Percentiles rank a stretch among this genome's conserved stretches.
Evolutionary conservation across 441 rosid species (phyloP).

Genomic region (Pelargonium cotyledonis): DNA sequence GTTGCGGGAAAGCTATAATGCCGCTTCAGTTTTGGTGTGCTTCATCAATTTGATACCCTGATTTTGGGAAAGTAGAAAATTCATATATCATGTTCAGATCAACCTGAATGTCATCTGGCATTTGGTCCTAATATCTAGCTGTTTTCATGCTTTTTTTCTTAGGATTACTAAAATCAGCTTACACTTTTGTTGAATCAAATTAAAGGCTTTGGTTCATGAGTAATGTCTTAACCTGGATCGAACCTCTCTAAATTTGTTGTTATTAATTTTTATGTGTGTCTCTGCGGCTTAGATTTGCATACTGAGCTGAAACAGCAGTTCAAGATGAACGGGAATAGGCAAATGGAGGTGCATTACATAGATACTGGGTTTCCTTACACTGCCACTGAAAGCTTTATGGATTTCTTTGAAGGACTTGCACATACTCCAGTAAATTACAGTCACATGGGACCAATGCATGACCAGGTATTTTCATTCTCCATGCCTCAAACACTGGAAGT

Average conservation of each 20-base stretch:
- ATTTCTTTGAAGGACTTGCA: conserved; percentile 41
- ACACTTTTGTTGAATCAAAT: not conserved
- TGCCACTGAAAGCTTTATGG: conserved; percentile 39
- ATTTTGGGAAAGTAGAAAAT: not conserved
- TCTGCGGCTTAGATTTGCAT: not conserved
- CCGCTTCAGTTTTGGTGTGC: not conserved
- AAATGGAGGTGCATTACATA: conserved; percentile 43
- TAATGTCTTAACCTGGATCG: not conserved
- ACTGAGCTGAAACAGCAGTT: conserved; percentile 7
- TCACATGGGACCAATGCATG: conserved; percentile 34
- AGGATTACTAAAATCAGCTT: no score
- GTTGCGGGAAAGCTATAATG: not conserved
- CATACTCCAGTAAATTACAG: conserved; percentile 34
- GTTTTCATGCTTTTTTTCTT: no score
- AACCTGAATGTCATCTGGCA: not conserved
- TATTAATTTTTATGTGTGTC: not conserved
- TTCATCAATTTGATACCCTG: not conserved
- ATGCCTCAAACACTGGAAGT: not conserved
- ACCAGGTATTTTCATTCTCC: conserved; percentile 35
- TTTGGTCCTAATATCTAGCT: not conserved
- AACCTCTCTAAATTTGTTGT: not conserved
- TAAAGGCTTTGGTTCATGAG: not conserved
- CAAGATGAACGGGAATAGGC: conserved; percentile 44
- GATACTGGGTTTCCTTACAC: conserved; percentile 50
- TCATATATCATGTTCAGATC: not conserved